A percentile compares a stretch with the other conserved stretches of the same genome.
phyloP scores from a whole-genome alignment of 176 grass and related monocot genomes.

The Carex littledalei region DNA sequence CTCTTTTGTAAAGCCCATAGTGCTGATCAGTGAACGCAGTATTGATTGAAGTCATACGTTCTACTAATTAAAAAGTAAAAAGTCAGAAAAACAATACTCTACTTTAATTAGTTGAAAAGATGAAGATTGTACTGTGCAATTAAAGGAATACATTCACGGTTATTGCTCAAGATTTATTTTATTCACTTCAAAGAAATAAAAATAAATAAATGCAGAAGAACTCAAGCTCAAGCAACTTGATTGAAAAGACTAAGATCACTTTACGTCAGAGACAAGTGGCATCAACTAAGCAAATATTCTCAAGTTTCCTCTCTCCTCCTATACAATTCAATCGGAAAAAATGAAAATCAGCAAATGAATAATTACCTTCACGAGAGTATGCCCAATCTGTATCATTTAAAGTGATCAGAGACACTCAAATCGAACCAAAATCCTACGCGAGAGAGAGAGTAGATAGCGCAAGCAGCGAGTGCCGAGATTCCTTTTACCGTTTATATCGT shows the following conservation, averaged over 20 bases:
- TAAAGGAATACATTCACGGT: background rate
- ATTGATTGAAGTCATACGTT: background rate
- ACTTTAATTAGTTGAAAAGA: background rate
- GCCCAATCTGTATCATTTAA: constrained; percentile 5
- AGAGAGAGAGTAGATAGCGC: background rate
- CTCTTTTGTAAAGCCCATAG: background rate
- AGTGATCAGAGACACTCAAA: background rate
- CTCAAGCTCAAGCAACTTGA: constrained; percentile 1
- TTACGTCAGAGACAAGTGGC: constrained; percentile 16
- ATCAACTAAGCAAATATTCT: background rate
- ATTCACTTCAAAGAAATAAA: background rate
- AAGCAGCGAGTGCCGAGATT: background rate
- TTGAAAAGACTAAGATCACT: background rate
- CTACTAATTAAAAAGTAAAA: background rate
- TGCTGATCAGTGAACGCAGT: background rate
- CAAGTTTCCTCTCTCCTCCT: background rate
- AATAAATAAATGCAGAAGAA: background rate
- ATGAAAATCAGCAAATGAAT: background rate
- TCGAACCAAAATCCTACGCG: background rate
- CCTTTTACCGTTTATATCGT: background rate
- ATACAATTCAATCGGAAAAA: background rate
- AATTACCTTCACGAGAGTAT: background rate
- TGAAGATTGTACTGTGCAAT: background rate
- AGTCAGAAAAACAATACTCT: background rate
- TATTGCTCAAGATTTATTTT: background rate